These are phyloP conservation scores for barley (Hordeum vulgare) DNA, from an alignment of 176 grass and related monocot genomes.

Conservation along the genomic window MorexV3_pseudomolecules_assembly NC_058522.1:498486281-498486780, in stretches of 20 bases:
- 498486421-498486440: neutral
- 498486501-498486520: constrained; percentile 20
- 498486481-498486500: neutral
- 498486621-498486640: constrained; percentile 7
- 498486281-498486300: neutral
- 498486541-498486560: neutral
- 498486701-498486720: constrained; percentile 86
- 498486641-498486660: neutral
- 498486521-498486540: neutral
- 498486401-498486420: neutral
- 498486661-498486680: neutral
- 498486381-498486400: neutral
- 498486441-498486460: neutral
- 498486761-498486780: neutral
- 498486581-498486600: neutral
- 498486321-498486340: neutral
- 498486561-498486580: neutral
- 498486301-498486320: neutral
- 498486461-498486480: neutral
- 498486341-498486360: neutral
- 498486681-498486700: constrained; percentile 21
- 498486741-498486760: constrained; percentile 42
- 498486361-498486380: neutral
- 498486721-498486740: constrained; percentile 53
- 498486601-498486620: neutral